Base-by-base conservation (phyloP, 257 asterid species). In the Primulina eburnea region DNA sequence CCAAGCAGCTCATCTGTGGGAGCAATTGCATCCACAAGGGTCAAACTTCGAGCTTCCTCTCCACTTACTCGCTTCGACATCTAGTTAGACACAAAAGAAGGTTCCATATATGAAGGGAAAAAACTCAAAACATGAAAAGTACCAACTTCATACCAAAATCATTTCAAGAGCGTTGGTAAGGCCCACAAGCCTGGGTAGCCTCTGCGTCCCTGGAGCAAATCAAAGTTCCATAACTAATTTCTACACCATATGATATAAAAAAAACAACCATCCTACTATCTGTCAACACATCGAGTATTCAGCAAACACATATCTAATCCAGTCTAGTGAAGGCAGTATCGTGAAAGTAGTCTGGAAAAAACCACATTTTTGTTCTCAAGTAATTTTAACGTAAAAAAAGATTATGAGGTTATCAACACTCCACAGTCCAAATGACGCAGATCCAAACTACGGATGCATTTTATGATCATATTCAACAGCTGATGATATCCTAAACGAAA, bases 131-230 rank as follows among this genome's bases (percentile, higher is more conserved):
- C 71, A 69, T 67, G 18, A 37, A 29, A 34, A 52, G 24, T 60
- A 32, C 1, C 10, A 56, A 16, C n/a, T 64, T 37, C 75, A 47
- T 75, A 82, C 89, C 87, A 86, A 70, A 18, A 84, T 84, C 84
- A 84, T 82, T 65, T 84, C 87, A 60, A 86, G 81, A 75, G 86
- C 89, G 61, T 79, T 82, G 6, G 82, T 73, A 63, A 85, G 82
- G 67, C 93, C 90, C 58, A 87, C 88, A 47, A 87, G 87, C 68
- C 92, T 75, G 38, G 92, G 90, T 77, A 87, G 89, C 70, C 88
- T 76, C 65, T 87, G 88, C 14, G 90, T 87, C 59, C 90, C 92
- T 82, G 73, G 65, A 67, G 67, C 57, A 60, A 80, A 65, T 40
- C 62, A 47, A 40, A 35, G 4, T 17, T 70, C 29, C 32, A 64